Evolutionary conservation across 192 early-diverging fungal genomes (phyloP), one percentile per base, ranked within the genome.

Genomic region (Haplosporangium gracile): DNA sequence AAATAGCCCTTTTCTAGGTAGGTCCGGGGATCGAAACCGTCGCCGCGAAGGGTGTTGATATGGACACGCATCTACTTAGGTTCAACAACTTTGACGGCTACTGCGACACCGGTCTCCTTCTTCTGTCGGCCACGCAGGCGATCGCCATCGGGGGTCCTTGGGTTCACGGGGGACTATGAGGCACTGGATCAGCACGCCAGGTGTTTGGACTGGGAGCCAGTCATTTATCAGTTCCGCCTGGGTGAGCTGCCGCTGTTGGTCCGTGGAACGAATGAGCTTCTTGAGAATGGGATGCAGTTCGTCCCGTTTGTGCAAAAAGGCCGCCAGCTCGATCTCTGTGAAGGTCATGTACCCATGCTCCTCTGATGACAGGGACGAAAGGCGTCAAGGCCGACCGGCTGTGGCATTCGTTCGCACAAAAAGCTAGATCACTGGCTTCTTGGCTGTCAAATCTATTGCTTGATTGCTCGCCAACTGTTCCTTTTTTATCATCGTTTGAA

Each of bases 1-100:
- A 79, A 70, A 55, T 79, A 79, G 10, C 78, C 70, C 39, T 79
- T 79, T 73, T 79, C 49, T 13, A 43, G 51, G 68, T 79, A 79
- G n/a, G 78, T 39, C 53, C 70, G 36, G 15, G 78, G 78, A 42
- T 79, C 78, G 69, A 79, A 79, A 16, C 36, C 42, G 32, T 22
- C n/a, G 36, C 40, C 13, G 42, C 70, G 78, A 16, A 79, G 70
- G 53, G 39, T 32, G 43, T 79, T 79, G 24, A 79, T 73, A 70
- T 79, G 78, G 29, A 34, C n/a, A 38, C 70, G 78, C 5, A 79
- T 39, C 32, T 72, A 70, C 1, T 72, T 70, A 29, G 55, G 47
- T 36, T 70, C 32, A 13, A 72, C 42, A 60, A 72, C 6, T 39
- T 43, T 72, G 78, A 72, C 55, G 11, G 78, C 39, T 24, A 55